Evolutionary conservation across 1,284 basidiomycete species (phyloP).

Genomic region (Uromyces viciae-fabae): DNA sequence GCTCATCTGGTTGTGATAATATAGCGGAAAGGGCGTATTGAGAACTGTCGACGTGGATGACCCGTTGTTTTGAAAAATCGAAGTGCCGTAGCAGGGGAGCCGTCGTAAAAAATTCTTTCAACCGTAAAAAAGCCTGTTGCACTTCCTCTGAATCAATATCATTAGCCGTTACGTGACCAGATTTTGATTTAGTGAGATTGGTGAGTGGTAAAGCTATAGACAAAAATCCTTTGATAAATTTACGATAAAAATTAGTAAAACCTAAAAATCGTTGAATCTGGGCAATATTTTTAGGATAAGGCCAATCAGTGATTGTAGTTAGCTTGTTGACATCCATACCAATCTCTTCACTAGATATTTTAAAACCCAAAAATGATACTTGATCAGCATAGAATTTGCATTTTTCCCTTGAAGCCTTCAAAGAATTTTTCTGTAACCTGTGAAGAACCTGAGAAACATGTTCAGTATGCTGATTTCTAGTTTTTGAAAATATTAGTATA

Average conservation of each 20-base stretch:
- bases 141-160: not conserved
- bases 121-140: not conserved
- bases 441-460: not conserved
- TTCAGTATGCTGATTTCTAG: not conserved
- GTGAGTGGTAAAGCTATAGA: not conserved
- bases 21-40: constrained; percentile 2
- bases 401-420: constrained; percentile 1
- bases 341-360: not conserved
- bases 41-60: constrained; percentile 3
- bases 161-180: not conserved
- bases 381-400: not conserved
- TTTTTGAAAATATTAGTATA: constrained; percentile 24
- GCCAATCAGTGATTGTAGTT: constrained; percentile 8
- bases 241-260: constrained; percentile 18
- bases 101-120: not conserved
- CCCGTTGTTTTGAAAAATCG: not conserved
- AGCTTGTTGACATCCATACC: constrained; percentile 8
- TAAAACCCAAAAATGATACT: constrained; percentile 21
- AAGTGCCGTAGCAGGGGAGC: not conserved
- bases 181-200: not conserved
- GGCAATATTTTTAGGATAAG: not conserved
- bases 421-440: not conserved
- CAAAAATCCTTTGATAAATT: constrained; percentile 3
- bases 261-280: not conserved
- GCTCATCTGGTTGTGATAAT: not conserved